Percentiles rank a stretch among this genome's conserved stretches.
phyloP scores from a whole-genome alignment of 192 early-diverging fungal genomes.

The Coemansia sp. region DNA sequence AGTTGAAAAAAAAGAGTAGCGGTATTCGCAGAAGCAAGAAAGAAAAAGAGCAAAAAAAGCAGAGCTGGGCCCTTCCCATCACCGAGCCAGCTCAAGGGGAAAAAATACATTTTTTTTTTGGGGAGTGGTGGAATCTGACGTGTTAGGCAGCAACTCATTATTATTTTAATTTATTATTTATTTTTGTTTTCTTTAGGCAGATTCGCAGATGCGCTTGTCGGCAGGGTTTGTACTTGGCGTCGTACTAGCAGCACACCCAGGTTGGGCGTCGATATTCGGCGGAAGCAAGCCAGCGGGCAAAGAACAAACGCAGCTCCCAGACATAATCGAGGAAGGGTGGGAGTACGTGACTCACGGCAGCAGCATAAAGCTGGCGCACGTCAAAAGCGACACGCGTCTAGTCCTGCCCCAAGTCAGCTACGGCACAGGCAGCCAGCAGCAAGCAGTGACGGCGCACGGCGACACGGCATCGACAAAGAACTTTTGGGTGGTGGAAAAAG shows the following conservation, averaged over 20 bases:
- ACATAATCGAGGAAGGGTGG: slow-evolving; percentile 33
- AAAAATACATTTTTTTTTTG: neutral
- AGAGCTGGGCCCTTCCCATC: neutral
- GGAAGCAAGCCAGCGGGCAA: neutral
- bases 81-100: no score
- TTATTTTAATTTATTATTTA: neutral
- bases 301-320: neutral
- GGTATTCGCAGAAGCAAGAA: neutral
- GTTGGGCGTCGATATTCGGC: slow-evolving; percentile 14
- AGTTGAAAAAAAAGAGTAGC: neutral
- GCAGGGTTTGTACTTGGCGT: neutral
- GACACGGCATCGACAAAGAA: slow-evolving; percentile 27
- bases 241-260: neutral
- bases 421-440: slow-evolving; percentile 56
- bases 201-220: neutral
- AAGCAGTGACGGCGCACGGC: slow-evolving; percentile 38
- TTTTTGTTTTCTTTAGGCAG: neutral
- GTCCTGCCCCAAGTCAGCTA: slow-evolving; percentile 56
- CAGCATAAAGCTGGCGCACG: slow-evolving; percentile 47
- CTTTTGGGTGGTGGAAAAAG: slow-evolving; percentile 34
- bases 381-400: slow-evolving; percentile 30
- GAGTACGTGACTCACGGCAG: slow-evolving; percentile 44
- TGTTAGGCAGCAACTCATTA: no score
- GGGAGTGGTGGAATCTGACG: no score
- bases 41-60: neutral